These are phyloP conservation scores for Paramyrothecium roridum DNA, from an alignment of 2,329 filamentous ascomycete species.

Conservation along the genomic window DNA sequence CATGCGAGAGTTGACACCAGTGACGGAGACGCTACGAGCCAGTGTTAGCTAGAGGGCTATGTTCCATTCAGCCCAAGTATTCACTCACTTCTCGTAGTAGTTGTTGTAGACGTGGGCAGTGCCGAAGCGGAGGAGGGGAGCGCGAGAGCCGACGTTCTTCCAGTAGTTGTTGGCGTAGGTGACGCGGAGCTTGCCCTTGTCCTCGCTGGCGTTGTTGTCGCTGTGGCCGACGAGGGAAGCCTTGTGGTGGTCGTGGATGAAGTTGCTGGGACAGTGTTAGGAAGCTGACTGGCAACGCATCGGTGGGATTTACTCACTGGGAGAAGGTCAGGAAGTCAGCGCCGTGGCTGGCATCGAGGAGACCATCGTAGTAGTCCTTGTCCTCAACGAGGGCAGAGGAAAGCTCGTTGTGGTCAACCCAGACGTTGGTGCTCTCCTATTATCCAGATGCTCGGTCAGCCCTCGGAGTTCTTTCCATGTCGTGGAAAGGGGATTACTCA, in stretches of 20 bases:
- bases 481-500: background rate
- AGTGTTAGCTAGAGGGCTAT: background rate
- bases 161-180: slow-evolving; percentile 64
- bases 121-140: slow-evolving; percentile 59
- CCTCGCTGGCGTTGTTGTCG: slow-evolving; percentile 52
- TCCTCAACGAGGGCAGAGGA: slow-evolving; percentile 52
- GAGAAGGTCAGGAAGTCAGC: slow-evolving; percentile 53
- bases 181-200: slow-evolving; percentile 56
- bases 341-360: slow-evolving; percentile 58
- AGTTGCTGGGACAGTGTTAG: slow-evolving; percentile 16
- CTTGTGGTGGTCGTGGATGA: slow-evolving; percentile 31
- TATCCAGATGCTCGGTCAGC: background rate
- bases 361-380: slow-evolving; percentile 67
- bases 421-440: slow-evolving; percentile 45
- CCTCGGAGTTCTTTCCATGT: background rate
- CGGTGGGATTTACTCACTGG: slow-evolving; percentile 30
- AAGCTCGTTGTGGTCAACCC: slow-evolving; percentile 45
- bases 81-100: slow-evolving; percentile 15
- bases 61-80: background rate
- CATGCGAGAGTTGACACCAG: slow-evolving; percentile 49
- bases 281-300: background rate
- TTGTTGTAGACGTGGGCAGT: slow-evolving; percentile 51
- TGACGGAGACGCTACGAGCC: slow-evolving; percentile 21
- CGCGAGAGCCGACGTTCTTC: slow-evolving; percentile 57
- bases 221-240: slow-evolving; percentile 54